phyloP scores from a whole-genome alignment of 331 rosid genomes.

The Pyrus hybrid region DNA sequence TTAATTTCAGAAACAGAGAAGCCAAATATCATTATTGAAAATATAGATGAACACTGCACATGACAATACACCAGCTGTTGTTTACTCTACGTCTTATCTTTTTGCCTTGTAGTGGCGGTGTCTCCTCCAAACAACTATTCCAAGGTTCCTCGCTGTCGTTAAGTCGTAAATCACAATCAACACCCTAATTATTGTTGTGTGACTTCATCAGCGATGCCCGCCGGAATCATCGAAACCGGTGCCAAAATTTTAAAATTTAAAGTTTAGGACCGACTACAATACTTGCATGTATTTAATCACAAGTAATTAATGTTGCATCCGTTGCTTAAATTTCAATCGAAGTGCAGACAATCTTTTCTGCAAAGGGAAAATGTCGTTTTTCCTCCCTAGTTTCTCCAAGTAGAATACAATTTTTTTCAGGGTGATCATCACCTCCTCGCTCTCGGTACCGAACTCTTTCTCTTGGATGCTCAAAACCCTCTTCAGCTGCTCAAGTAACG shows the following conservation, averaged over 20 bases:
- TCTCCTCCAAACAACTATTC: not conserved
- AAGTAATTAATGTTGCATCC: slow-evolving; percentile 27
- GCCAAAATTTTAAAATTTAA: no score
- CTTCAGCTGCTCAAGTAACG: slow-evolving; percentile 47
- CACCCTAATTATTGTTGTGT: not conserved
- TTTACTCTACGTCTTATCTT: not conserved
- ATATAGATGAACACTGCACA: no score
- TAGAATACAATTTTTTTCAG: slow-evolving; percentile 59
- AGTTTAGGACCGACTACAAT: no score
- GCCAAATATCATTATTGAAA: no score
- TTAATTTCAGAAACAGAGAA: no score
- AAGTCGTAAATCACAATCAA: not conserved
- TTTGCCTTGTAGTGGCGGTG: not conserved
- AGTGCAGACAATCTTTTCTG: slow-evolving; percentile 65
- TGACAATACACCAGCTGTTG: not conserved
- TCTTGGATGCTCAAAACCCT: slow-evolving; percentile 70
- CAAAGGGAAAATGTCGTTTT: slow-evolving; percentile 47
- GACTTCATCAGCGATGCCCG: not conserved
- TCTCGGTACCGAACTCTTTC: slow-evolving; percentile 63
- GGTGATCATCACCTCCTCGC: slow-evolving; percentile 62
- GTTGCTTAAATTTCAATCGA: slow-evolving; percentile 55
- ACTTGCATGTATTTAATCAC: no score
- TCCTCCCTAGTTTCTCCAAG: slow-evolving; percentile 62
- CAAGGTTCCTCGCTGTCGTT: not conserved
- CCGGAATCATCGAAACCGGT: not conserved